Percentiles rank a stretch among this genome's conserved stretches.
phyloP scores from a whole-genome alignment of 2,329 filamentous ascomycete genomes.

The Penicillium digitatum region DNA sequence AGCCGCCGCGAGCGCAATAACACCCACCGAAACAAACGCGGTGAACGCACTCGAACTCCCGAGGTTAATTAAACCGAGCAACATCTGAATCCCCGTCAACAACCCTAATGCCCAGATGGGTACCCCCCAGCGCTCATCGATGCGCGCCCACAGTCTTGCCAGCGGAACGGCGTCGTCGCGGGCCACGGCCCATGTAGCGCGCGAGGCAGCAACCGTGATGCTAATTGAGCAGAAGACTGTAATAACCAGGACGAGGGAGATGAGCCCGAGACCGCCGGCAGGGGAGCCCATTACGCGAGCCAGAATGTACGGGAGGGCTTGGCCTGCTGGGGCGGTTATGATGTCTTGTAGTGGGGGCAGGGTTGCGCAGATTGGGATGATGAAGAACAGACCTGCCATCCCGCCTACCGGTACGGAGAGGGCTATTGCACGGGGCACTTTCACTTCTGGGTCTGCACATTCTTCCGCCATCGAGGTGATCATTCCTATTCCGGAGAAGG shows the following conservation, averaged over 20 bases:
- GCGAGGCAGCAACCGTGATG: constrained; percentile 51
- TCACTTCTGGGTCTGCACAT: constrained; percentile 50
- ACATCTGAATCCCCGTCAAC: constrained; percentile 47
- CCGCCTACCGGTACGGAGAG: constrained; percentile 53
- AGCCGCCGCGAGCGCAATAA: constrained; percentile 54
- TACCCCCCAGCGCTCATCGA: constrained; percentile 36
- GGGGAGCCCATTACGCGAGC: constrained; percentile 48
- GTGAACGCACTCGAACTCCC: constrained; percentile 47
- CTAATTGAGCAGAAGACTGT: constrained; percentile 54
- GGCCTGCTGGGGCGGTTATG: constrained; percentile 44
- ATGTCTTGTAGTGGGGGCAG: constrained; percentile 39
- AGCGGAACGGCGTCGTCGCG: constrained; percentile 46
- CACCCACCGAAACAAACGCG: constrained; percentile 53
- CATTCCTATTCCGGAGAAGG: constrained; percentile 60
- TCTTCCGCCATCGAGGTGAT: constrained; percentile 61
- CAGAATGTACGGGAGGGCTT: constrained; percentile 53
- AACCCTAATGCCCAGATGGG: constrained; percentile 45
- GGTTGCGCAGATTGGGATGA: constrained; percentile 49
- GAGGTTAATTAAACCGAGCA: constrained; percentile 50
- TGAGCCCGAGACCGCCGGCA: constrained; percentile 47
- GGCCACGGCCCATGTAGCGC: constrained; percentile 47
- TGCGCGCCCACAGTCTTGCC: constrained; percentile 35
- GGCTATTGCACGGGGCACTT: constrained; percentile 51
- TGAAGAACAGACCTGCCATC: constrained; percentile 53
- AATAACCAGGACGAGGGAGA: constrained; percentile 50